Evolutionary conservation across 495 filamentous ascomycete genomes (phyloP).

Genomic region (Pseudoneurospora amorphoporcata): DNA sequence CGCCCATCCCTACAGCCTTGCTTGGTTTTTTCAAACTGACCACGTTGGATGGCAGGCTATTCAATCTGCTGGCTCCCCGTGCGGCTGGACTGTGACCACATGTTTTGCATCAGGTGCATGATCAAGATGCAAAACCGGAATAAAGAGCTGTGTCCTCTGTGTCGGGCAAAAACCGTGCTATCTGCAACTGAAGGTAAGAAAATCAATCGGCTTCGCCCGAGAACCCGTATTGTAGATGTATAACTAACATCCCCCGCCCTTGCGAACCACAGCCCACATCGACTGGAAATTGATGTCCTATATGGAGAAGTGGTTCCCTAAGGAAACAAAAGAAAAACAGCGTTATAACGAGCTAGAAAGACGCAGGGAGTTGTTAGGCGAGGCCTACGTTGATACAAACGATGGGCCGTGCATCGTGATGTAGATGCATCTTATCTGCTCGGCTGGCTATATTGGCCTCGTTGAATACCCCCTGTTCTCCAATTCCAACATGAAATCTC

Average conservation of each 20-base stretch:
- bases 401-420: conserved; percentile 37
- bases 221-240: neutral
- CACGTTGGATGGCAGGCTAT: conserved; percentile 19
- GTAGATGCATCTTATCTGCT: neutral
- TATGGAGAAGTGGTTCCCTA: conserved; percentile 48
- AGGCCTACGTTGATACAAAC: conserved; percentile 28
- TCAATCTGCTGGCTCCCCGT: conserved; percentile 57
- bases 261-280: conserved; percentile 39
- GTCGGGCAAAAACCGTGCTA: conserved; percentile 50
- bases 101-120: conserved; percentile 66
- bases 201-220: neutral
- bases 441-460: neutral
- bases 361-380: conserved; percentile 44
- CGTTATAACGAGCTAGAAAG: conserved; percentile 44
- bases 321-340: conserved; percentile 56
- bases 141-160: conserved; percentile 55
- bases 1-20: neutral
- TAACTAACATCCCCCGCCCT: neutral
- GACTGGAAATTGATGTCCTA: conserved; percentile 41
- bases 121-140: conserved; percentile 55
- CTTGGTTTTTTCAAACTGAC: neutral
- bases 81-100: conserved; percentile 50
- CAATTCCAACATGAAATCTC: neutral
- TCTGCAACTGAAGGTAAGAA: conserved; percentile 44
- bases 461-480: neutral